Conservation (phyloP, 2,329 filamentous ascomycete genomes). For the Colletotrichum siamense region DNA sequence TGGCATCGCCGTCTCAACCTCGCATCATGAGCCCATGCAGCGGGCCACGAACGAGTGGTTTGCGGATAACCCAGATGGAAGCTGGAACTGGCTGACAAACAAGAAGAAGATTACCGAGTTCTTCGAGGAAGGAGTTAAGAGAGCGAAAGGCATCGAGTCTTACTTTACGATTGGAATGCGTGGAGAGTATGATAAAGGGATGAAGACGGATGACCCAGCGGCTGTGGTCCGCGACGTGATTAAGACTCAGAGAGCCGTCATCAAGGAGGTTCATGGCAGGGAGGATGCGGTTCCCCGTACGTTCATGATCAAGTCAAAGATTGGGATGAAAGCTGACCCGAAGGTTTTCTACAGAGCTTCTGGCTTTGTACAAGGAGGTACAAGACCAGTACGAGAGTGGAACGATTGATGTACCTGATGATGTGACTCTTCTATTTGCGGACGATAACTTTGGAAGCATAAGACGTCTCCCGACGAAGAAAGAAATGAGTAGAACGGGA, state of each 20-base stretch:
- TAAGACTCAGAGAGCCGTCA: conserved; percentile 56
- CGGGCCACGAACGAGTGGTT: conserved; percentile 58
- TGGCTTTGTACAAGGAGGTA: conserved; percentile 72
- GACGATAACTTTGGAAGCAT: conserved; percentile 70
- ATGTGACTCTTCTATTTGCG: conserved; percentile 66
- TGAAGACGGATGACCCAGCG: conserved; percentile 55
- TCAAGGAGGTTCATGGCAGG: conserved; percentile 55
- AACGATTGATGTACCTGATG: conserved; percentile 59
- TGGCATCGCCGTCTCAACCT: conserved; percentile 68
- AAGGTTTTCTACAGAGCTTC: conserved; percentile 49
- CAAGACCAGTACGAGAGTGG: conserved; percentile 67
- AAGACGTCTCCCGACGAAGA: conserved; percentile 57
- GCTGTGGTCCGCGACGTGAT: conserved; percentile 59
- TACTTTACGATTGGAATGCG: conserved; percentile 66
- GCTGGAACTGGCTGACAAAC: conserved; percentile 67
- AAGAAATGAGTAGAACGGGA: conserved; percentile 57
- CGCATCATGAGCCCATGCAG: conserved; percentile 71
- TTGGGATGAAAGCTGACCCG: background rate
- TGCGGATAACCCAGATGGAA: conserved; percentile 45
- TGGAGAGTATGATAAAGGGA: conserved; percentile 61
- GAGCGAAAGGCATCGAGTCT: conserved; percentile 61
- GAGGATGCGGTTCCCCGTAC: conserved; percentile 46
- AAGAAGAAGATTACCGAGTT: conserved; percentile 58
- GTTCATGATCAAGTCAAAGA: conserved; percentile 13
- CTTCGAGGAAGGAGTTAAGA: conserved; percentile 59